A percentile compares a stretch with the other conserved stretches of the same genome.
phyloP scores from a whole-genome alignment of 2,329 filamentous ascomycete genomes.

The Colletotrichum neosansevieriae region DNA sequence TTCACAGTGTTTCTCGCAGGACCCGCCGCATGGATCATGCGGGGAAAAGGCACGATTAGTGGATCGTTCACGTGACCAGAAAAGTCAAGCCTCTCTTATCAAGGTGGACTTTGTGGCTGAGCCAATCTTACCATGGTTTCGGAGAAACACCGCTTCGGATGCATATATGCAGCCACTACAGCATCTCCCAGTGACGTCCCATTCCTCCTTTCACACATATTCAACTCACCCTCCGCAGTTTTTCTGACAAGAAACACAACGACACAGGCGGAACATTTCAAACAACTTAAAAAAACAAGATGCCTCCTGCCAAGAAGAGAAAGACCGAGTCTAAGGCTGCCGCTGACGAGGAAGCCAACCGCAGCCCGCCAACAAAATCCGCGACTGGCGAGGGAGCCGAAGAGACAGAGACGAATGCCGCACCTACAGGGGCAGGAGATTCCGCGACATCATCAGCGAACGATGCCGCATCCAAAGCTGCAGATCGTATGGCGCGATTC shows the following conservation, averaged over 20 bases:
- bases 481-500: conserved; percentile 84
- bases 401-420: conserved; percentile 34
- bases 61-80: too few species aligned
- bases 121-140: not conserved
- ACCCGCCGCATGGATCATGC: conserved; percentile 33
- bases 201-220: not conserved
- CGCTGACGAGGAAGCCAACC: conserved; percentile 39
- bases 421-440: conserved; percentile 43
- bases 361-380: conserved; percentile 14
- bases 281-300: conserved; percentile 34
- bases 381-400: conserved; percentile 41
- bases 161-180: not conserved
- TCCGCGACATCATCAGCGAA: conserved; percentile 38
- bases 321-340: conserved; percentile 51
- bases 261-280: too few species aligned
- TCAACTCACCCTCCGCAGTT: not conserved
- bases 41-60: conserved; percentile 6
- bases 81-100: too few species aligned
- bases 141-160: conserved; percentile 17
- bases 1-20: conserved; percentile 35
- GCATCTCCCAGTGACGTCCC: conserved; percentile 15
- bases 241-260: too few species aligned
- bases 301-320: conserved; percentile 61
- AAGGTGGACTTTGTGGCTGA: too few species aligned
- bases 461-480: conserved; percentile 58